Base-by-base conservation (phyloP, 371 early-diverging fungal species). In the Mortierella sp. region DNA sequence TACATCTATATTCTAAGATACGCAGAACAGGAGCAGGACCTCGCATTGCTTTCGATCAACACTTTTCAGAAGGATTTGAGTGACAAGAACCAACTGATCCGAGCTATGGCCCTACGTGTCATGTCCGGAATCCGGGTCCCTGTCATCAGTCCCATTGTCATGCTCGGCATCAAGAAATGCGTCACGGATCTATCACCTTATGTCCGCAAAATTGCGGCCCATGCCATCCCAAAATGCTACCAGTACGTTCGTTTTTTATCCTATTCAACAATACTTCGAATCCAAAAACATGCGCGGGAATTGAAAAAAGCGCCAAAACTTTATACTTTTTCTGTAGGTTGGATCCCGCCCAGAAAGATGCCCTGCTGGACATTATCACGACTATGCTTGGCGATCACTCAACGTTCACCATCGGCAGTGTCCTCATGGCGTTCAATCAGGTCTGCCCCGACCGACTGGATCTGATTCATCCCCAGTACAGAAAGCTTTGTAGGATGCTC, bases 51-150 rank as follows among this genome's bases (percentile, higher is more conserved):
- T 19, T 94, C 97, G 14, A 91, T 98, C 80, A 98, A 98, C 75
- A 96, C 97, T 0, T 96, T 98, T 72, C 99, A 98, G 82, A 93
- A 93, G 64, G 99, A 98, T 72, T 79, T 98, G 42, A 85, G 92
- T n/a, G 99, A 98, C 70, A 87, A 87, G 64, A 96, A 94, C 81
- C 95, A 93, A 34, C 86, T 94, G 32, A 97, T 97, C 56, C 83
- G 99, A 17, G 96, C 95, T 28, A 94, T 97, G 94, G 96, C 98
- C 0, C 78, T 98, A 56, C 89, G 97, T 30, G 97, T 97, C 21
- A 91, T 98, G 93, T 94, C 95, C 28, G 93, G 95, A 62, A 97
- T 97, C 67, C 88, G 95, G 39, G 95, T 97, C 1, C 94, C 90
- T 12, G 89, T 94, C 19, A 96, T 97, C 66, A 91, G 92, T 42